phyloP scores from a whole-genome alignment of 331 rosid genomes.

The Quercus tomentella region DNA sequence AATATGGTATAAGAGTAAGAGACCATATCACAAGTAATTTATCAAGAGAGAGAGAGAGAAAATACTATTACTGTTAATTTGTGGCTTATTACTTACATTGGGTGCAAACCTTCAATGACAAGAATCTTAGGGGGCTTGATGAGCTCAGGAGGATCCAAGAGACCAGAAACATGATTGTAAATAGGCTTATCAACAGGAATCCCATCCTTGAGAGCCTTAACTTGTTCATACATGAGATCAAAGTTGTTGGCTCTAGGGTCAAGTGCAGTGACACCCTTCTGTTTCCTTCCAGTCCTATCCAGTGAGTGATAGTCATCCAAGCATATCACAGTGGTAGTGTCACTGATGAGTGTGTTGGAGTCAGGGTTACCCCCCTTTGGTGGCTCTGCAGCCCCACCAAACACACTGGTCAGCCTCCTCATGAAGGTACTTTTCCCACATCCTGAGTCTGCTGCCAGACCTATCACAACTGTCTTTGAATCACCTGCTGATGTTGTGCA shows the following conservation, averaged over 20 bases:
- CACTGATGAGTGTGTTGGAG: conserved; percentile 94
- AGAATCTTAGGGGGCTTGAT: conserved; percentile 95
- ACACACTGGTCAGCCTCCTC: conserved; percentile 94
- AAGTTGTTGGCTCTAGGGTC: conserved; percentile 93
- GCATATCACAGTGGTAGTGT: conserved; percentile 94
- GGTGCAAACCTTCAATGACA: conserved; percentile 97
- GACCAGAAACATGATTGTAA: conserved; percentile 93
- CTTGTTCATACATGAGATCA: conserved; percentile 97
- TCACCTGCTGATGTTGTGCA: conserved; percentile 49
- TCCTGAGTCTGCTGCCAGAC: conserved; percentile 96
- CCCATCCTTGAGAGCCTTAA: conserved; percentile 80
- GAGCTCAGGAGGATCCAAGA: conserved; percentile 91
- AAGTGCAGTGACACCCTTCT: conserved; percentile 94
- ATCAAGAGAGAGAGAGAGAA: not conserved
- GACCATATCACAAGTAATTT: too few species aligned
- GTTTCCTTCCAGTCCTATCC: conserved; percentile 92
- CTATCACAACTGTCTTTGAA: conserved; percentile 83
- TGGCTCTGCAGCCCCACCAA: conserved; percentile 95
- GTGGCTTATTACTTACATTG: conserved; percentile 61
- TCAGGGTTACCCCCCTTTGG: conserved; percentile 97
- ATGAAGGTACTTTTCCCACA: conserved; percentile 98
- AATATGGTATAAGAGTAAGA: too few species aligned
- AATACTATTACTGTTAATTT: not conserved
- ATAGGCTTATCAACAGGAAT: conserved; percentile 76
- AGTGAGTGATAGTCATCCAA: conserved; percentile 94